Evolutionary conservation across 1,284 basidiomycete species (phyloP).

Genomic region (Ustilago tritici): DNA sequence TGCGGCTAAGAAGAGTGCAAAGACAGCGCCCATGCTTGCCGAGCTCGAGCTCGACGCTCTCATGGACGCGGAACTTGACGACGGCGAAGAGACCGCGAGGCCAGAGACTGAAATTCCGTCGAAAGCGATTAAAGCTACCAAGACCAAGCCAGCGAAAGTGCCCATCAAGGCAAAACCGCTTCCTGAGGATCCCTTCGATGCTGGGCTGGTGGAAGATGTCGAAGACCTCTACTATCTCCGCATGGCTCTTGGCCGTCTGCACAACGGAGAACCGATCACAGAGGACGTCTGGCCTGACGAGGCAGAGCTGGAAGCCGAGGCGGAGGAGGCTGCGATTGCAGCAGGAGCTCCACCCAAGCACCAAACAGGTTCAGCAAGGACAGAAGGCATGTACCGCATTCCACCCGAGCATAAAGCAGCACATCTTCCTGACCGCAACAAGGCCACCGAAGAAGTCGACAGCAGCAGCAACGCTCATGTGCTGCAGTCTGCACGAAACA

Average conservation of each 20-base stretch:
- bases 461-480: constrained; percentile 66
- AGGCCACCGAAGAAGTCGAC: constrained; percentile 71
- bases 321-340: constrained; percentile 62
- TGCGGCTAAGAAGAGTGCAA: constrained; percentile 28
- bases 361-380: constrained; percentile 83
- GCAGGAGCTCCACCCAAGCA: constrained; percentile 71
- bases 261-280: constrained; percentile 48
- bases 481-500: constrained; percentile 85
- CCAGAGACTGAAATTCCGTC: constrained; percentile 10
- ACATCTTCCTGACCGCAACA: constrained; percentile 78
- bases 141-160: constrained; percentile 24
- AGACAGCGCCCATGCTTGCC: not conserved
- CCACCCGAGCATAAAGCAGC: constrained; percentile 89
- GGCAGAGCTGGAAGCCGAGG: constrained; percentile 41
- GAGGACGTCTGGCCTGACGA: constrained; percentile 32
- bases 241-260: constrained; percentile 74
- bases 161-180: constrained; percentile 27
- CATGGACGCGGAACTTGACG: constrained; percentile 20
- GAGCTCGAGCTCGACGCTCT: constrained; percentile 12
- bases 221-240: constrained; percentile 90
- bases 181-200: constrained; percentile 73
- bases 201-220: constrained; percentile 81
- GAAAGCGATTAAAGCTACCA: constrained; percentile 15
- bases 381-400: constrained; percentile 95
- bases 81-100: constrained; percentile 24